phyloP scores from a whole-genome alignment of 106 monocot genomes.

The Ottelia alismoides region DNA sequence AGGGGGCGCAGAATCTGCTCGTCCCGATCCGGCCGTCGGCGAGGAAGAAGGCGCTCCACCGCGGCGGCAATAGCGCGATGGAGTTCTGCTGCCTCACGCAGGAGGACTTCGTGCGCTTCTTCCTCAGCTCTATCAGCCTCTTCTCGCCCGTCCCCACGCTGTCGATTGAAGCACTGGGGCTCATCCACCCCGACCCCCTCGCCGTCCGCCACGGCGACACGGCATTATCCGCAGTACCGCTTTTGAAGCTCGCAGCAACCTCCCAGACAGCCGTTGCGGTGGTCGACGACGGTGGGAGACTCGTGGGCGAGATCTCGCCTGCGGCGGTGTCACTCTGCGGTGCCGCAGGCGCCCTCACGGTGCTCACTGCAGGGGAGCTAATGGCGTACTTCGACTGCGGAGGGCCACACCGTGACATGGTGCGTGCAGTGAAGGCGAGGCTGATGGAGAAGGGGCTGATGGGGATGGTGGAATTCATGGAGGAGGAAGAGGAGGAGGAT shows the following conservation, averaged over 20 bases:
- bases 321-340: conserved; percentile 38
- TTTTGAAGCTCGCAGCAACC: conserved; percentile 28
- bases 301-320: conserved; percentile 60
- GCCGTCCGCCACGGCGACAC: conserved; percentile 27
- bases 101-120: too few relatives aligned
- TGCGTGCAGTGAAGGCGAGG: conserved; percentile 20
- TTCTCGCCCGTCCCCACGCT: conserved; percentile 35
- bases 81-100: conserved; percentile 56
- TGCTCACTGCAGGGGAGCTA: conserved; percentile 47
- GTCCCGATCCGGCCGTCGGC: conserved; percentile 49
- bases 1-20: conserved; percentile 19
- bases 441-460: too few relatives aligned
- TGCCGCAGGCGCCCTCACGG: conserved; percentile 35
- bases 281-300: conserved; percentile 29
- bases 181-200: too few relatives aligned
- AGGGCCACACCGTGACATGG: conserved; percentile 21
- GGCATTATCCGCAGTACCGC: conserved; percentile 37
- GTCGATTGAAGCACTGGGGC: conserved; percentile 35
- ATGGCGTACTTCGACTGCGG: too few relatives aligned
- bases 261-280: conserved; percentile 47
- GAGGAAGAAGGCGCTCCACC: too few relatives aligned
- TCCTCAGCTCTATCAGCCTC: conserved; percentile 49
- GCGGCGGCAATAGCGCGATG: conserved; percentile 3
- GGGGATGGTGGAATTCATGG: conserved; percentile 34
- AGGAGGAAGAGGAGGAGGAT: too few relatives aligned